Percentiles rank a stretch among this genome's conserved stretches.
These are phyloP conservation scores for Metschnikowia sp. DNA, from an alignment of 805 yeast species.

Conservation along the genomic window DNA sequence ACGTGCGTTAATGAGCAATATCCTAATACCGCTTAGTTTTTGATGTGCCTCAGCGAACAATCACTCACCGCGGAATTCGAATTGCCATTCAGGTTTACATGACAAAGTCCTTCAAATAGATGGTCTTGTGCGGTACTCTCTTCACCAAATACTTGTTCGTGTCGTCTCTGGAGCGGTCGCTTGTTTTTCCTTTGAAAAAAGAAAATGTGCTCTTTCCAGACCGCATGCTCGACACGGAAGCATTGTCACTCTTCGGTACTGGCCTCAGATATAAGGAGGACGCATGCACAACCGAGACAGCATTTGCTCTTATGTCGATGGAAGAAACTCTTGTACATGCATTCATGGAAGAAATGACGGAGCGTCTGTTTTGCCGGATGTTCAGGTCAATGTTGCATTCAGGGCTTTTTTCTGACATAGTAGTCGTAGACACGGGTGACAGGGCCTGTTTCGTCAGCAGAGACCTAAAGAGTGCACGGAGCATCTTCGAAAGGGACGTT, in stretches of 20 bases:
- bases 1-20: not conserved
- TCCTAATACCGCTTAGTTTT: not conserved
- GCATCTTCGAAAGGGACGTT: not conserved
- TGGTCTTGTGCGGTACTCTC: slow-evolving; percentile 22
- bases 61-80: not conserved
- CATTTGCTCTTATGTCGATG: slow-evolving; percentile 10
- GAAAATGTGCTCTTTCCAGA: not conserved
- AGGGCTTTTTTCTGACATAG: no score
- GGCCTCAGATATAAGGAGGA: slow-evolving; percentile 11
- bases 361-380: not conserved
- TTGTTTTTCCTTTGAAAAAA: not conserved
- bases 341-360: slow-evolving; percentile 5
- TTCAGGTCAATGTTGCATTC: no score
- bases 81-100: not conserved
- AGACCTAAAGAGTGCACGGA: slow-evolving; percentile 10
- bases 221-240: not conserved
- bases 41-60: slow-evolving; percentile 12
- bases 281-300: slow-evolving; percentile 9
- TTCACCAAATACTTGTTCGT: slow-evolving; percentile 26
- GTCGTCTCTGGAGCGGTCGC: slow-evolving; percentile 5
- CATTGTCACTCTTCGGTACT: not conserved
- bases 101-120: slow-evolving; percentile 16
- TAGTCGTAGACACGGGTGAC: no score
- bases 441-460: not conserved
- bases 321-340: slow-evolving; percentile 14